Evolutionary conservation across 441 rosid species (phyloP).

Genomic region (Kokia cookei): DNA sequence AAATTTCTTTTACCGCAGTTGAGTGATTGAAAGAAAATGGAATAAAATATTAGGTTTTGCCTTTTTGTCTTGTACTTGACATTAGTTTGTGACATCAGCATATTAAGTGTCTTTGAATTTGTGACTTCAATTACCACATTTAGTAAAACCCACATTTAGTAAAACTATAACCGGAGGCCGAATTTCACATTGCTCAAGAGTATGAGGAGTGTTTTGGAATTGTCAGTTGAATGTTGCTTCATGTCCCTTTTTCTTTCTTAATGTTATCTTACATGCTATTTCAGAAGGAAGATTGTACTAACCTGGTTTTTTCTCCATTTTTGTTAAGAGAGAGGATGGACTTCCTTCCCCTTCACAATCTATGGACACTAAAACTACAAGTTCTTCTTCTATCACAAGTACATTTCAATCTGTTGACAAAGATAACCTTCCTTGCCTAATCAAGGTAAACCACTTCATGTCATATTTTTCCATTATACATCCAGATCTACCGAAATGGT

Average conservation of each 20-base stretch:
- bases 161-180: background rate
- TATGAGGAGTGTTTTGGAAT: background rate
- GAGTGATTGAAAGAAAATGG: background rate
- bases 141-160: background rate
- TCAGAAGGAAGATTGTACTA: background rate
- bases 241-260: background rate
- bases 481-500: background rate
- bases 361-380: conserved; percentile 19
- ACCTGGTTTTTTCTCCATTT: conserved; percentile 3
- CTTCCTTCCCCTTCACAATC: conserved; percentile 37
- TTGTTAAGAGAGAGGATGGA: conserved; percentile 65
- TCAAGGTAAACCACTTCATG: conserved; percentile 41
- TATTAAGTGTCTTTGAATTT: background rate
- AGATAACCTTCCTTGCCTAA: conserved; percentile 60
- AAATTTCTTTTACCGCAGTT: background rate
- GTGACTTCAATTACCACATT: background rate
- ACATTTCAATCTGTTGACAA: conserved; percentile 14
- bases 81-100: background rate
- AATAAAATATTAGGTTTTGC: background rate
- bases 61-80: background rate
- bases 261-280: background rate
- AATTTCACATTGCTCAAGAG: background rate
- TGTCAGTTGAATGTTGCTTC: background rate
- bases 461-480: background rate
- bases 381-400: conserved; percentile 18